Conservation (phyloP, 1,139 yeast genomes). For the Meyerozyma athensensis region DNA sequence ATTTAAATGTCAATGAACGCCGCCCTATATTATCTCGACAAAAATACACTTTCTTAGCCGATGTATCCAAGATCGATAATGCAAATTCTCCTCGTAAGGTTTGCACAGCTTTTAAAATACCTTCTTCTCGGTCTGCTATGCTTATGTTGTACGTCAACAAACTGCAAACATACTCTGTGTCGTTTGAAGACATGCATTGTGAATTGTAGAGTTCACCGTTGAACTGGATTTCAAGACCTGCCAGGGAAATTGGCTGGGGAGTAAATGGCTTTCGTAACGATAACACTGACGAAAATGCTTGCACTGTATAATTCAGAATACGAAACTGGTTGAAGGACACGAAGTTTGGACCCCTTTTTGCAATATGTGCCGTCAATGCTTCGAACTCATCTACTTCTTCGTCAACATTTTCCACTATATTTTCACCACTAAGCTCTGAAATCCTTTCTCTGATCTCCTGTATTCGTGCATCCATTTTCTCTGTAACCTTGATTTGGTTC, state of each 20-base stretch:
- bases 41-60: constrained; percentile 48
- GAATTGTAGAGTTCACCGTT: constrained; percentile 83
- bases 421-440: constrained; percentile 2
- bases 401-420: constrained; percentile 3
- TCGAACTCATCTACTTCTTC: constrained; percentile 13
- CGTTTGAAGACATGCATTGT: constrained; percentile 38
- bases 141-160: constrained; percentile 15
- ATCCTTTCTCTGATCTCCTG: background rate
- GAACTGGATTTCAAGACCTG: constrained; percentile 50
- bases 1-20: constrained; percentile 58
- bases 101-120: constrained; percentile 30
- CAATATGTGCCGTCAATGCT: constrained; percentile 37
- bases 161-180: constrained; percentile 27
- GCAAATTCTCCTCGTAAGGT: constrained; percentile 80
- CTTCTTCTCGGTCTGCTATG: constrained; percentile 17
- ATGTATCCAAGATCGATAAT: constrained; percentile 42
- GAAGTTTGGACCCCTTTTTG: constrained; percentile 55
- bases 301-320: constrained; percentile 16
- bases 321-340: constrained; percentile 15
- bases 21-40: constrained; percentile 85
- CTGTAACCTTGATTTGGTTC: background rate
- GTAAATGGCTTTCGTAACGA: constrained; percentile 77
- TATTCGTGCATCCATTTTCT: background rate
- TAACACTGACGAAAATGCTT: constrained; percentile 62
- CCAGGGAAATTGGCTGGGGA: constrained; percentile 51